These are phyloP conservation scores for Auriscalpium microsporum DNA, from an alignment of 768 basidiomycete species.

Conservation along the genomic window DNA sequence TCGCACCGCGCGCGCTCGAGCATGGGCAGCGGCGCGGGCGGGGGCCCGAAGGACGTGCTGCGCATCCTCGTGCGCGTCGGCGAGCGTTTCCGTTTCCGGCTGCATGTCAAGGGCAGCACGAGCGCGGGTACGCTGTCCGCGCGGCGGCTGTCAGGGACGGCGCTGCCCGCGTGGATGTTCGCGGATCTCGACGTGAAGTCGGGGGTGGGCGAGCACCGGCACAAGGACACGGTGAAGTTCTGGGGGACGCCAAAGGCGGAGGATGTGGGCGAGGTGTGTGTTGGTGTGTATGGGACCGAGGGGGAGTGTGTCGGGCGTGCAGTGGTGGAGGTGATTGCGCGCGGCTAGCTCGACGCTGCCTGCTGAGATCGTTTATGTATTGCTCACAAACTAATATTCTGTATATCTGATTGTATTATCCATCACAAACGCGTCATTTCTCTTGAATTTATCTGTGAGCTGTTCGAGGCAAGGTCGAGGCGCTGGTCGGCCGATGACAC, in stretches of 20 bases:
- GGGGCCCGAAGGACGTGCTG: constrained; percentile 4
- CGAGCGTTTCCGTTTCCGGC: constrained; percentile 15
- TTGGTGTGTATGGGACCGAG: constrained; percentile 8
- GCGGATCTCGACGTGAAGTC: constrained; percentile 9
- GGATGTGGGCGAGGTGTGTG: constrained; percentile 13
- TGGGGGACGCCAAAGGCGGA: constrained; percentile 15
- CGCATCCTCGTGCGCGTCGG: constrained; percentile 14
- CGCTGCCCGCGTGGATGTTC: constrained; percentile 12
- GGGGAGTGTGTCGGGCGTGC: constrained; percentile 12
- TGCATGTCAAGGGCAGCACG: constrained; percentile 7
- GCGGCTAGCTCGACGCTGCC: constrained; percentile 7
- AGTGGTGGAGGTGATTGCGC: constrained; percentile 13
- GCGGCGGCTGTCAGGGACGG: constrained; percentile 5
- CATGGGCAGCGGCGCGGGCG: constrained; percentile 2
- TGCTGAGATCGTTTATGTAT: not conserved
- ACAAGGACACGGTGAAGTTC: constrained; percentile 14
- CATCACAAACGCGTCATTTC: not conserved
- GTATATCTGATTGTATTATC: not conserved
- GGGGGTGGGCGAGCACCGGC: constrained; percentile 5
- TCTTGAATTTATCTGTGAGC: not conserved
- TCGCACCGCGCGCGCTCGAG: constrained; percentile 35
- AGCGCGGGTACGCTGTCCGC: constrained; percentile 5
- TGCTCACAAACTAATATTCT: not conserved
- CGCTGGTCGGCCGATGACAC: not conserved
- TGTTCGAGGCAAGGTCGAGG: not conserved